Evolutionary conservation across 305 asterid genomes (phyloP).

Genomic region (Fraxinus sp.): DNA sequence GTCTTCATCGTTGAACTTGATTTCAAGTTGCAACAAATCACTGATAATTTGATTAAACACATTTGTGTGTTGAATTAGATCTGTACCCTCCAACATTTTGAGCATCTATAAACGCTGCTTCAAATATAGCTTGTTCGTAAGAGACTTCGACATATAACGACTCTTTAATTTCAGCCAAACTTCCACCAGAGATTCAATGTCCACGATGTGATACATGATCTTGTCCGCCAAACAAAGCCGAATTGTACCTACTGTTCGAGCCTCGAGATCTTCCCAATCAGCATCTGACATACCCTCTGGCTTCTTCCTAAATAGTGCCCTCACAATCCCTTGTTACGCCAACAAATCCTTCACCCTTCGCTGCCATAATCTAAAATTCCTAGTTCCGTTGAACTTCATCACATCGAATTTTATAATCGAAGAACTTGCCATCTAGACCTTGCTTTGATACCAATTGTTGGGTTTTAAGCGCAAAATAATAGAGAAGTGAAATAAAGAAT

Average conservation of each 20-base stretch:
- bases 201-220: background rate
- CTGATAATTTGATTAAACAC: too few species aligned
- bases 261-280: background rate
- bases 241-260: background rate
- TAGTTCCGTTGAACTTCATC: background rate
- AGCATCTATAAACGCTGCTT: too few species aligned
- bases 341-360: background rate
- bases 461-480: background rate
- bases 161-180: background rate
- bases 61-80: too few species aligned
- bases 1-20: too few species aligned
- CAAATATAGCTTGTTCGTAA: background rate
- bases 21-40: too few species aligned
- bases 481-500: background rate
- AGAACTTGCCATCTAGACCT: background rate
- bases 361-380: background rate
- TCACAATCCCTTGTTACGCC: background rate
- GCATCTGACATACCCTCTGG: background rate
- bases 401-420: background rate
- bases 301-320: background rate
- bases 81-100: too few species aligned
- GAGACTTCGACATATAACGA: background rate
- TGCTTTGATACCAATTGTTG: background rate
- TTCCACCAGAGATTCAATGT: too few species aligned
- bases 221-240: background rate